Evolutionary conservation across 179 eudicot genomes (phyloP).

Genomic region (Spergularia azorica): DNA sequence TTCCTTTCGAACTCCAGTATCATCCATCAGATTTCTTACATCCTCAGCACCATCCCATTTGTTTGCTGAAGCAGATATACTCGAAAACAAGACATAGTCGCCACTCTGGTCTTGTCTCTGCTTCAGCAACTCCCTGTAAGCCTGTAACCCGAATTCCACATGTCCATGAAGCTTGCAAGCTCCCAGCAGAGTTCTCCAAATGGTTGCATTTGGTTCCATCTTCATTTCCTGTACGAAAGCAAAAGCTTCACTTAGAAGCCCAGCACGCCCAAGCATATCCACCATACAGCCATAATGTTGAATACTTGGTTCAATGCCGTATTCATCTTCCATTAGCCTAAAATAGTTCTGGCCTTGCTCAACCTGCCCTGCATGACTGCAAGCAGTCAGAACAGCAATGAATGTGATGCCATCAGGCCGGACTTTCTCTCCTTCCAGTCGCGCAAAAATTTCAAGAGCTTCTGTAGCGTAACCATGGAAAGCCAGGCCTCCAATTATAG

Average conservation of each 20-base stretch:
- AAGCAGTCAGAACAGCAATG: slow-evolving; percentile 53
- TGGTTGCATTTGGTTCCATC: slow-evolving; percentile 49
- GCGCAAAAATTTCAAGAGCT: slow-evolving; percentile 40
- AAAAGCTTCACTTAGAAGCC: slow-evolving; percentile 49
- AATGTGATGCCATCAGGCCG: slow-evolving; percentile 50
- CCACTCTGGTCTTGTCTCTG: slow-evolving; percentile 49
- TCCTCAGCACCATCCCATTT: slow-evolving; percentile 51
- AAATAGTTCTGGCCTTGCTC: slow-evolving; percentile 47
- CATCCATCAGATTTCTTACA: slow-evolving; percentile 56
- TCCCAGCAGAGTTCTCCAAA: slow-evolving; percentile 62
- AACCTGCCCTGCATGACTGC: slow-evolving; percentile 56
- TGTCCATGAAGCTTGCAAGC: slow-evolving; percentile 53
- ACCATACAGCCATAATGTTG: slow-evolving; percentile 66
- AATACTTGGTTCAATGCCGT: slow-evolving; percentile 47
- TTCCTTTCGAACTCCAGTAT: slow-evolving; percentile 51
- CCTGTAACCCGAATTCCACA: slow-evolving; percentile 49
- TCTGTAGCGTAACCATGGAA: slow-evolving; percentile 52
- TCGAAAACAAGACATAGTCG: slow-evolving; percentile 56
- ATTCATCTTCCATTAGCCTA: slow-evolving; percentile 38
- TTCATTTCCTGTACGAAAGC: slow-evolving; percentile 49
- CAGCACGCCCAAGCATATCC: slow-evolving; percentile 57
- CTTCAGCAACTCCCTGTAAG: slow-evolving; percentile 46
- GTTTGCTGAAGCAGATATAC: slow-evolving; percentile 56
- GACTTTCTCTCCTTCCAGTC: slow-evolving; percentile 39
- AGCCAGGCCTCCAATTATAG: slow-evolving; percentile 52